phyloP scores from a whole-genome alignment of 78 protist species.

The Dictyostelium firmibasis region DNA sequence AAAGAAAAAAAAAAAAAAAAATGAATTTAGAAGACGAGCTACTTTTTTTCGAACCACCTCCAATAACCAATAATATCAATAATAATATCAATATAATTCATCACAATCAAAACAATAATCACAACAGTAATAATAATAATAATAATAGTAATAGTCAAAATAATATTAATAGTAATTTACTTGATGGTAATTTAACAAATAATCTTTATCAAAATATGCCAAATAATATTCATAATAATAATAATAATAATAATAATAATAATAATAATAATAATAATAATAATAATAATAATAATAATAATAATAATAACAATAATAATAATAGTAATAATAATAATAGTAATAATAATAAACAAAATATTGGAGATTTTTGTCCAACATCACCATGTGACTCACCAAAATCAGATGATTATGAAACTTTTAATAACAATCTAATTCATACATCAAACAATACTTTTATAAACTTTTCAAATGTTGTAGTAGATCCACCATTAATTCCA shows the following conservation, averaged over 20 bases:
- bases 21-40: neutral
- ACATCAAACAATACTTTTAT: neutral
- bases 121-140: too few species aligned
- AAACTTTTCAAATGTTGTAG: neutral
- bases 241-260: neutral
- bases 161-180: neutral
- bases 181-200: neutral
- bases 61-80: neutral
- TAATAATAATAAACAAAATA: neutral
- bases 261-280: too few species aligned
- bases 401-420: neutral
- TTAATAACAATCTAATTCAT: neutral
- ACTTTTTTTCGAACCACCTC: neutral
- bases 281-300: too few species aligned
- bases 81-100: neutral
- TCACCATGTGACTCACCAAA: neutral
- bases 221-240: neutral
- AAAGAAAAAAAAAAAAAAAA: neutral
- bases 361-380: neutral
- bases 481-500: slow-evolving; percentile 2
- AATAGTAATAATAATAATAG: neutral
- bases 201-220: neutral
- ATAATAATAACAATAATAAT: neutral
- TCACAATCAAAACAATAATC: too few species aligned
- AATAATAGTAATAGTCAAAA: neutral